These are phyloP conservation scores for Acacia melanoxylon DNA, from an alignment of 306 rosid genomes.

Conservation along the genomic window DNA sequence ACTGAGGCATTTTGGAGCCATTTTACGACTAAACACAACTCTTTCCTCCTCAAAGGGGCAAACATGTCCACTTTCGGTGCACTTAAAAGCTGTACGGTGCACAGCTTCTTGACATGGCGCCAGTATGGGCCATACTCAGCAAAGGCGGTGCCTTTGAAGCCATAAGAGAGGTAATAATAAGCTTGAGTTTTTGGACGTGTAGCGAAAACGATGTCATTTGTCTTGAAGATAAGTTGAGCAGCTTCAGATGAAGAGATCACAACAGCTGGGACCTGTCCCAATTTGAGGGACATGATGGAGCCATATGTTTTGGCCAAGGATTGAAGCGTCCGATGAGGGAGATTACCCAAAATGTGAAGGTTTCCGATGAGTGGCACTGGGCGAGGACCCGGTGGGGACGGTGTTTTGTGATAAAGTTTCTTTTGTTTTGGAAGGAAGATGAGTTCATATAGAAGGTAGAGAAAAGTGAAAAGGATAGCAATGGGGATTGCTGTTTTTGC, in stretches of 20 bases:
- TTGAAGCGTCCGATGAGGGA: slow-evolving; percentile 21
- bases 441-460: not conserved
- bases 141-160: slow-evolving; percentile 14
- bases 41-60: slow-evolving; percentile 7
- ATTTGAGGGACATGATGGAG: slow-evolving; percentile 28
- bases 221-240: slow-evolving; percentile 43
- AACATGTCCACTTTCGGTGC: slow-evolving; percentile 8
- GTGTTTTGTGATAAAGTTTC: not conserved
- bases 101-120: slow-evolving; percentile 36
- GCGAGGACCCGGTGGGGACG: slow-evolving; percentile 34
- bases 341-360: slow-evolving; percentile 26
- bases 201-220: slow-evolving; percentile 29
- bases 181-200: not conserved
- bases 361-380: slow-evolving; percentile 19
- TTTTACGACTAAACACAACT: not conserved
- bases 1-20: not conserved
- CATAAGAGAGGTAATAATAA: slow-evolving; percentile 5
- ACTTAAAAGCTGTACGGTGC: slow-evolving; percentile 16
- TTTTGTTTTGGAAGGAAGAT: not conserved
- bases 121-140: slow-evolving; percentile 29
- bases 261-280: slow-evolving; percentile 24
- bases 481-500: not conserved
- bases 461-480: not conserved
- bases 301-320: slow-evolving; percentile 29
- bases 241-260: slow-evolving; percentile 35